Evolutionary conservation across 176 grass and related monocot species (phyloP).

Genomic region (Carex littledalei): DNA sequence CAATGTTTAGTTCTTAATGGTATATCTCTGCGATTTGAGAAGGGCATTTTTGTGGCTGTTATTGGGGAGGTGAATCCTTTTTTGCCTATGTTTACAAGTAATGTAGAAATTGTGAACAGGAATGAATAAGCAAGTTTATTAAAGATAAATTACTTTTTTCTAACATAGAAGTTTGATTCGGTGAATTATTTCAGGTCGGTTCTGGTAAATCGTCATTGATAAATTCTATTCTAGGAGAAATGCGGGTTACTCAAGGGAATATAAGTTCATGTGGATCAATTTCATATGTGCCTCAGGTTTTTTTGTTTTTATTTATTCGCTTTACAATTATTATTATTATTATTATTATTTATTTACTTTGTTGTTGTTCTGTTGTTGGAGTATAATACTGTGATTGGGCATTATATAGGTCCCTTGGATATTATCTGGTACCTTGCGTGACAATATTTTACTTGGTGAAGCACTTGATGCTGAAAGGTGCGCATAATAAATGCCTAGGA

Average conservation of each 20-base stretch:
- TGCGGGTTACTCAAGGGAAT: conserved; percentile 46
- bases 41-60: conserved; percentile 69
- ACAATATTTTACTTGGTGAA: conserved; percentile 91
- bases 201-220: conserved; percentile 93
- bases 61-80: conserved; percentile 67
- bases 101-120: neutral
- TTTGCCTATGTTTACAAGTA: neutral
- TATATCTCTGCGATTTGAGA: conserved; percentile 53
- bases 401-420: conserved; percentile 84
- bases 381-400: neutral
- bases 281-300: conserved; percentile 86
- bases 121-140: conserved; percentile 28
- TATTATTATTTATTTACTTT: neutral
- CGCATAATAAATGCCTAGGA: neutral
- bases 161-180: conserved; percentile 21
- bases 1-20: conserved; percentile 42
- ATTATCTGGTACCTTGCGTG: conserved; percentile 64
- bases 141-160: neutral
- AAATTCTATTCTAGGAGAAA: conserved; percentile 81
- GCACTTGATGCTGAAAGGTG: conserved; percentile 66
- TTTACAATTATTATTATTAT: neutral
- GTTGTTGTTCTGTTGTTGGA: conserved; percentile 7
- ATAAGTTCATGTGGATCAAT: conserved; percentile 48
- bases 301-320: conserved; percentile 23
- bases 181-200: conserved; percentile 59